A percentile compares a stretch with the other conserved stretches of the same genome.
phyloP scores from a whole-genome alignment of 148 eudicot genomes.

The Rhododendron simsii region DNA sequence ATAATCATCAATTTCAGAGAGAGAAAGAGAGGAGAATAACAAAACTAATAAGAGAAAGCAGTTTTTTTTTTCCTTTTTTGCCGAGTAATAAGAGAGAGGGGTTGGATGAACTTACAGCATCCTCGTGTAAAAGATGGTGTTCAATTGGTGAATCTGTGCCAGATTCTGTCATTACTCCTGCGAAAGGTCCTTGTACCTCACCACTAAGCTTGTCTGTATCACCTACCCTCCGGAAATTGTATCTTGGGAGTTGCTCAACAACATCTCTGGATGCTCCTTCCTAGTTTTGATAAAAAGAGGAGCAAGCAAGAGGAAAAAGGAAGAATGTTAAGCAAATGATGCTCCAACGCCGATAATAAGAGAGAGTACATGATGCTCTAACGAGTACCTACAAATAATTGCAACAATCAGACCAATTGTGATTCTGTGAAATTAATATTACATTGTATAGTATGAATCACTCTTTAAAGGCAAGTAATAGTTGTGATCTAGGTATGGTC shows the following conservation, averaged over 20 bases:
- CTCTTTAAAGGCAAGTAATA: not conserved
- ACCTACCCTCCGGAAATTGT: constrained; percentile 38
- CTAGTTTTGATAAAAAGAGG: constrained; percentile 23
- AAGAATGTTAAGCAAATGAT: constrained; percentile 6
- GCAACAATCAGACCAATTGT: not conserved
- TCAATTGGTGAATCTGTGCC: constrained; percentile 47
- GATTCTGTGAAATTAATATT: not conserved
- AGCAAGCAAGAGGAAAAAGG: not conserved
- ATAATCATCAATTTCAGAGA: not conserved
- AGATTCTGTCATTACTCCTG: constrained; percentile 58
- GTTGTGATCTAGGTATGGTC: not conserved
- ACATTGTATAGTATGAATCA: not conserved
- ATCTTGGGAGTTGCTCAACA: constrained; percentile 46
- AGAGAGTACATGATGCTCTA: not conserved
- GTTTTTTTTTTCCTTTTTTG: not conserved
- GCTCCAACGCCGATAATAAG: not conserved
- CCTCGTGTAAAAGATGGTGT: constrained; percentile 36
- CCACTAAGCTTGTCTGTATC: constrained; percentile 27
- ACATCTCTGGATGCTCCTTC: constrained; percentile 69
- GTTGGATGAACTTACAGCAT: constrained; percentile 44
- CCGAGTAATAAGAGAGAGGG: not conserved
- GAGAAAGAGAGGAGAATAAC: not conserved
- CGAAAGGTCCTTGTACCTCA: constrained; percentile 37
- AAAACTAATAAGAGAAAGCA: not conserved
- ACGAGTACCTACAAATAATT: not conserved